Percentiles rank a stretch among this genome's conserved stretches.
These are phyloP conservation scores for Pterulicium gracile DNA, from an alignment of 1,284 basidiomycete genomes.

Conservation along the genomic window DNA sequence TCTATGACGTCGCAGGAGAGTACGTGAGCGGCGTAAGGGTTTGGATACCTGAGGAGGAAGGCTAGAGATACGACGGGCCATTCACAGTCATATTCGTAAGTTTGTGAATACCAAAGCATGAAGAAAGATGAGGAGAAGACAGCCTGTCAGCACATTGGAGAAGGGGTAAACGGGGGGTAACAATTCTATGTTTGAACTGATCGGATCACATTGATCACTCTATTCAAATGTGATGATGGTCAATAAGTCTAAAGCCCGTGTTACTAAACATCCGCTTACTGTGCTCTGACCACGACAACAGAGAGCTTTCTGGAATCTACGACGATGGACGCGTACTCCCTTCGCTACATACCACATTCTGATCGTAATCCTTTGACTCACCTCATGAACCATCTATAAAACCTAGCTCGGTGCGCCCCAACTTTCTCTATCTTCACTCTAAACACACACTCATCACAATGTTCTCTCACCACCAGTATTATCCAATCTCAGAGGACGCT, in stretches of 20 bases:
- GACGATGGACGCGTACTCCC: no score
- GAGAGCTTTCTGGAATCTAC: no score
- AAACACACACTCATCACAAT: neutral
- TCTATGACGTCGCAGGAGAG: slow-evolving; percentile 92
- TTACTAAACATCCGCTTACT: no score
- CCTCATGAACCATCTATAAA: neutral
- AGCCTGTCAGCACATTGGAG: no score
- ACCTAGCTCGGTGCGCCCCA: neutral
- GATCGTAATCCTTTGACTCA: neutral
- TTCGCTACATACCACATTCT: no score
- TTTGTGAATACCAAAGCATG: neutral
- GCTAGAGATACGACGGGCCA: slow-evolving; percentile 89
- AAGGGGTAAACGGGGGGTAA: no score
- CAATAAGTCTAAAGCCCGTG: no score
- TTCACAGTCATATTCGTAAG: slow-evolving; percentile 1
- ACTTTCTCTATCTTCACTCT: neutral
- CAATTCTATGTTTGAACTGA: no score
- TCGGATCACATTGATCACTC: no score
- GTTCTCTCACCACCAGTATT: neutral
- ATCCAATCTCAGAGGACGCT: neutral
- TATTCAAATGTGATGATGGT: no score
- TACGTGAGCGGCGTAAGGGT: slow-evolving; percentile 91
- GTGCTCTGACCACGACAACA: no score
- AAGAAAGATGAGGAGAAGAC: no score
- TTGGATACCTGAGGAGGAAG: slow-evolving; percentile 94